Evolutionary conservation across 2,329 filamentous ascomycete genomes (phyloP), one percentile per base, ranked within the genome.

Genomic region (Fusarium caatingaense): DNA sequence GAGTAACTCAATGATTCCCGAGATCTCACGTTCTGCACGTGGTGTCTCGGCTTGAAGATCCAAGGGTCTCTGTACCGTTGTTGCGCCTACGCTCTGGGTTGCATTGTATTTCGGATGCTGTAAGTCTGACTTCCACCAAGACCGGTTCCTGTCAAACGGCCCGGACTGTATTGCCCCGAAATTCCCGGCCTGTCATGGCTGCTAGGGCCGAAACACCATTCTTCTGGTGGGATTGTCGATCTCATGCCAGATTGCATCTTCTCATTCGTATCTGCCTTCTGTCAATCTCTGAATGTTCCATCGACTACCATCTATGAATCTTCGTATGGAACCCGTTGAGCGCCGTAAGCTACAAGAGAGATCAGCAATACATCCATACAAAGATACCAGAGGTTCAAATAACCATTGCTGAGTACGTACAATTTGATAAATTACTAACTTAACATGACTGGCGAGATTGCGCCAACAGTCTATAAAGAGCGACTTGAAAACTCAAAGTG

Each of bases 131-230:
- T 66, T 54, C 37, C 20, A 41, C 42, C 65, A 28, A 37, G n/a
- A 21, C 32, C 46, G 51, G 59, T 44, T 46, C 34, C 48, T 60
- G 41, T 63, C 41, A 46, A 59, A 44, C 60, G 68, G 56, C 32
- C 47, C 64, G 45, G 64, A n/a, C 48, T 63, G 18, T 40, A 59
- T 60, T 71, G 53, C 68, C 65, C 65, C 68, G 60, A 72, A 56
- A 41, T 57, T 49, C 55, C 68, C 59, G 56, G 64, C 27, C 50
- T 47, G 40, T 15, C 42, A 51, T 68, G 68, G 72, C 56, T 71
- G 25, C 59, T 28, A 73, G 72, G 72, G 58, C 72, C 68, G 70
- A 69, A 71, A 65, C 61, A 65, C 61, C 55, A 73, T 51, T 16
- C 32, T 42, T 50, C 34, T 47, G 34, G 28, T 40, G 20, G 56